Base-by-base conservation (phyloP, 805 yeast species). In the Maudiozyma serrabonitensis region DNA sequence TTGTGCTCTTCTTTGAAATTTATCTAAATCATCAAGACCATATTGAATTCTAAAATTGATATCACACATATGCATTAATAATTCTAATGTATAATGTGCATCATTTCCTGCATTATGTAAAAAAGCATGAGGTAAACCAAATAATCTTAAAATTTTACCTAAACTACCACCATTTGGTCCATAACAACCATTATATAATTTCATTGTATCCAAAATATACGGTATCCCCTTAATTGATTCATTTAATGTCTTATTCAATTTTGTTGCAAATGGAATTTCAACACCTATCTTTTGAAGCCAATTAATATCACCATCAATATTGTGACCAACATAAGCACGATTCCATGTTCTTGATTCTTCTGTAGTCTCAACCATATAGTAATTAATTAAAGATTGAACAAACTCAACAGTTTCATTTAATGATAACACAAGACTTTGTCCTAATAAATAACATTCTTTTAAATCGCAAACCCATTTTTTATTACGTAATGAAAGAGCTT, bases 71-170 rank as follows among this genome's bases (percentile, higher is more conserved):
- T 72, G 70, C 57, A 81, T 52, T 9, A 76, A 72, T n/a, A 76
- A 68, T 31, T 75, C 49, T 44, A 82, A 61, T 0, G 89, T 83
- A 54, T 73, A 81, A 56, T 80, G 78, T 6, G 87, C 79, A 61
- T 83, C 90, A 57, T 83, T 83, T 2, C 82, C 86, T 1, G 85
- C 89, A 59, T 83, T 83, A 60, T 83, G 89, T 44, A 83, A 65
- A 54, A 70, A 73, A 0, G 80, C 74, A 57, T 79, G 80, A 1
- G 86, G 84, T 6, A 83, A 70, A 26, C 69, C 67, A 46, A 78
- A 64, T 45, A 71, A 59, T 40, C 75, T 62, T 16, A 82, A 65
- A 0, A 77, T 61, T 19, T 72, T 74, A 15, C 76, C 71, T 42
- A 83, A 60, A 7, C 74, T 68, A 3, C 72, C 67, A 6, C 77